Evolutionary conservation across 192 early-diverging fungal genomes (phyloP).

Genomic region (Nowakowskiella sp.): DNA sequence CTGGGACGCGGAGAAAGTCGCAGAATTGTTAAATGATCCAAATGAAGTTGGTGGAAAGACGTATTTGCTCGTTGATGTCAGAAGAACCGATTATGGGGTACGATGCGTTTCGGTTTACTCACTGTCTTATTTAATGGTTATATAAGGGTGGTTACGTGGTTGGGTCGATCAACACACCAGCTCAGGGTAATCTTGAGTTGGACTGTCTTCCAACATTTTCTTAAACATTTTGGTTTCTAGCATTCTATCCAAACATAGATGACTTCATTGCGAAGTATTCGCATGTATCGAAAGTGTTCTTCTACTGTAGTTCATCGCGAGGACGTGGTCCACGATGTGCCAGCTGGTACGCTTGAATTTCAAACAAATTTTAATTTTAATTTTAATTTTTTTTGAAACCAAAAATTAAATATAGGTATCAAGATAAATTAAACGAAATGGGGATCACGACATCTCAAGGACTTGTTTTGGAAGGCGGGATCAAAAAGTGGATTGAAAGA

Average conservation of each 20-base stretch:
- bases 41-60: not conserved
- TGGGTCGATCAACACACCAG: not conserved
- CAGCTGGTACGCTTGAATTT: not conserved
- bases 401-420: too few relatives aligned
- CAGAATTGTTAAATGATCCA: not conserved
- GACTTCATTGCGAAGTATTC: not conserved
- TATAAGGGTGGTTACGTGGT: not conserved
- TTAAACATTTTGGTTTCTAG: too few relatives aligned
- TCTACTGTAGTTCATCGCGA: not conserved
- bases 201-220: too few relatives aligned
- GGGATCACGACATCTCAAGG: not conserved
- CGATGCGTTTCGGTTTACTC: not conserved
- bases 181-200: too few relatives aligned
- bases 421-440: not conserved
- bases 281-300: not conserved
- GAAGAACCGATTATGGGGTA: not conserved
- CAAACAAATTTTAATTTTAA: too few relatives aligned
- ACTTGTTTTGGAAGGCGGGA: conserved; percentile 1
- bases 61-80: not conserved
- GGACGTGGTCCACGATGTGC: not conserved
- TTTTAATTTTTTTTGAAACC: too few relatives aligned
- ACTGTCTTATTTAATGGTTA: not conserved
- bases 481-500: not conserved
- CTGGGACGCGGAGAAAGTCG: not conserved
- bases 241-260: not conserved